phyloP scores from a whole-genome alignment of 768 basidiomycete species.

The Phanerodontia chrysosporium region DNA sequence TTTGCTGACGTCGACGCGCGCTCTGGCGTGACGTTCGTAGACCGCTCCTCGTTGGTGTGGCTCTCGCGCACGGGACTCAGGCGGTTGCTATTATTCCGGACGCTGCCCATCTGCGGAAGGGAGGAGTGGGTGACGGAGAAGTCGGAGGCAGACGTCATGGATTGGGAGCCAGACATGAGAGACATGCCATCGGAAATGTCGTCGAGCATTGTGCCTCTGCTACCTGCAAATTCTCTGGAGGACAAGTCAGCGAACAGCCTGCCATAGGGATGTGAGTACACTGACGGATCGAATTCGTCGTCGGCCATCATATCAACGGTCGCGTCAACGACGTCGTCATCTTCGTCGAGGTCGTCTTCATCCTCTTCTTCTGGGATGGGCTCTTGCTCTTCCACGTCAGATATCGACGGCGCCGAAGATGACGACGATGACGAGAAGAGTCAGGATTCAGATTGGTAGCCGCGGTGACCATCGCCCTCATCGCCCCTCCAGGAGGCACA shows the following conservation, averaged over 20 bases:
- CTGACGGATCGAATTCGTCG: conserved; percentile 77
- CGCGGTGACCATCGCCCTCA: conserved; percentile 28
- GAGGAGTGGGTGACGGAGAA: conserved; percentile 52
- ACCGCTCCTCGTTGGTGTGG: conserved; percentile 28
- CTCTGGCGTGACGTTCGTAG: conserved; percentile 24
- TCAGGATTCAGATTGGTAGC: conserved; percentile 40
- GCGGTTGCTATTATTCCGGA: conserved; percentile 17
- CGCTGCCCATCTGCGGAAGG: conserved; percentile 40
- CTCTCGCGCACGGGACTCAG: conserved; percentile 42
- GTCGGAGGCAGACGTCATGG: conserved; percentile 48
- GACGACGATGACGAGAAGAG: conserved; percentile 43
- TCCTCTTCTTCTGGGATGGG: conserved; percentile 45
- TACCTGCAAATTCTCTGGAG: conserved; percentile 64
- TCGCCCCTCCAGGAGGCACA: conserved; percentile 31
- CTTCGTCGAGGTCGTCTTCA: conserved; percentile 26
- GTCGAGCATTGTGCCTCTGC: conserved; percentile 41
- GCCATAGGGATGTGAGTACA: background rate
- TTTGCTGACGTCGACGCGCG: conserved; percentile 10
- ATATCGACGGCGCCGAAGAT: conserved; percentile 23
- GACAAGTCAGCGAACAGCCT: background rate
- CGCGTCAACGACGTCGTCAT: conserved; percentile 39
- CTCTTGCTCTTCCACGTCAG: conserved; percentile 47
- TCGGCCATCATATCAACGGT: conserved; percentile 40
- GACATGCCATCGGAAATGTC: conserved; percentile 60
- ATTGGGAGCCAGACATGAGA: conserved; percentile 47